Evolutionary conservation across 2,329 filamentous ascomycete genomes (phyloP), one percentile per base, ranked within the genome.

Genomic region (Pseudogymnoascus sp.): DNA sequence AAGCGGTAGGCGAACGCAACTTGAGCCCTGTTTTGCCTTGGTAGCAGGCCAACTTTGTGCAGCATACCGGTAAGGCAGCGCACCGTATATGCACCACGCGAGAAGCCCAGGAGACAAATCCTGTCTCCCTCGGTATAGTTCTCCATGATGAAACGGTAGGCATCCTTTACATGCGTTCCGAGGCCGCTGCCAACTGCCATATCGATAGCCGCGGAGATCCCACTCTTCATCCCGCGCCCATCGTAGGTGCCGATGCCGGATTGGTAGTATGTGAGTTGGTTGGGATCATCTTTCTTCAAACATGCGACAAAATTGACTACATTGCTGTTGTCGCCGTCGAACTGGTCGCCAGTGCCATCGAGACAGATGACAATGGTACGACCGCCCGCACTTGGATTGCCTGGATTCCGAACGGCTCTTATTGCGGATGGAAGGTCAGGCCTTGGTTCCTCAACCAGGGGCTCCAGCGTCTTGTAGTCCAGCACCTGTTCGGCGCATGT

Each of bases 1-100:
- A 76, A 76, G 32, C 75, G 65, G 64, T 78, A 78, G 7, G 76
- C 76, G 64, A 78, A 77, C 5, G 66, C 67, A 9, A 78, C 66
- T 61, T 77, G 75, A 2, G 71, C 68, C 0, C 57, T 89, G 67
- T 95, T 95, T 9, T 90, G 90, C 59, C 89, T 86, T 11, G 66
- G 66, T 70, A 77, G 60, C 63, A 72, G 65, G 5, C 75, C 74
- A 25, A 76, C 74, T 64, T 76, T 76, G 66, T 76, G 74, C 6
- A 76, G 67, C 74, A 77, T 76, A 2, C 74, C 74, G 16, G 73
- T 70, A 3, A 81, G 69, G 60, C 79, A 81, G 3, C 78, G 73
- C 14, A 78, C 78, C 1, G 78, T 81, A 59, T 81, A 81, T 4
- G 78, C 75, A 12, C 77, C 78, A 62, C 78, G 69, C 0, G 76